Conservation (phyloP, 441 rosid genomes). For the Aleurites moluccanus region DNA sequence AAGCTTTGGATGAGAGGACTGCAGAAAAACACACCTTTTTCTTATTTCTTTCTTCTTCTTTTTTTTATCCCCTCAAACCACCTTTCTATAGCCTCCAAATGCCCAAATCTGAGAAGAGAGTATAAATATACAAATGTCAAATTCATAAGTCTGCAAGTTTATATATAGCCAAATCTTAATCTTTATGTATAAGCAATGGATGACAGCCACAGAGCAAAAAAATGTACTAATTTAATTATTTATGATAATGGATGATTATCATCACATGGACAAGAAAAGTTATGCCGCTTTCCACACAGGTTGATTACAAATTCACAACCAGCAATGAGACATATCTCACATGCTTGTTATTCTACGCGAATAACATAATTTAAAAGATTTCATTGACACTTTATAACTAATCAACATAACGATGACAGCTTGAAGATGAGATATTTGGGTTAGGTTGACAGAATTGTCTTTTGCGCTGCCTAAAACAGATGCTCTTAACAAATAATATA, state of each 20-base stretch:
- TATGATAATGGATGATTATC: not conserved
- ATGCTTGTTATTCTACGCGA: not conserved
- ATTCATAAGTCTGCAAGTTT: not conserved
- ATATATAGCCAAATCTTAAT: not conserved
- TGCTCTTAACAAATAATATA: not conserved
- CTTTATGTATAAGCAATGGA: not conserved
- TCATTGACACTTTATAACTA: not conserved
- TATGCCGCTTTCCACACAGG: not conserved
- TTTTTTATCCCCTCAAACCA: slow-evolving; percentile 22
- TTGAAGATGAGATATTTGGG: not conserved
- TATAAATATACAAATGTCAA: not conserved
- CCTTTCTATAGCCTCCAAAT: slow-evolving; percentile 83
- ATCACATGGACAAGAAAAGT: not conserved
- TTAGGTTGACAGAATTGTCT: not conserved
- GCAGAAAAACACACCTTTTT: not conserved
- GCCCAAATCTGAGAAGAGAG: slow-evolving; percentile 72
- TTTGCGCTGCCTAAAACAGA: not conserved
- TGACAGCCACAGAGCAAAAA: not conserved
- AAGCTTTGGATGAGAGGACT: slow-evolving; percentile 12
- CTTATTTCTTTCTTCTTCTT: not conserved
- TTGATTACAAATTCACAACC: not conserved
- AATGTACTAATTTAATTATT: too few relatives aligned
- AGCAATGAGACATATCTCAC: not conserved
- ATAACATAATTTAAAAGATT: not conserved
- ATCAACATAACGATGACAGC: not conserved